Evolutionary conservation across 169 alveolate genomes (phyloP).

Genomic region (Eimeria acervulina): DNA sequence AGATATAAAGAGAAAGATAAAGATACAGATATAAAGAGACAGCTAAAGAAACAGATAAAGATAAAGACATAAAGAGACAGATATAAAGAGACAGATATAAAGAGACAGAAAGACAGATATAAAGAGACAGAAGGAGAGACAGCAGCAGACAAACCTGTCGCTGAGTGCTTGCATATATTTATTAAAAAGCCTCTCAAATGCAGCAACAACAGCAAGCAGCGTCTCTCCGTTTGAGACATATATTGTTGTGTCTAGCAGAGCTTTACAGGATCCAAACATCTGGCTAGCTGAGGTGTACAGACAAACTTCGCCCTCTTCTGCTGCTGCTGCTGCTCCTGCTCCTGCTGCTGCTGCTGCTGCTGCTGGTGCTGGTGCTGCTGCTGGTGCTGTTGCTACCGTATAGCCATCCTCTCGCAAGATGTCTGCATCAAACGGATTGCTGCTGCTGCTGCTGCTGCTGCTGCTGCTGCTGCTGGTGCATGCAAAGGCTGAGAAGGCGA

Average conservation of each 20-base stretch:
- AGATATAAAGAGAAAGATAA: too few relatives aligned
- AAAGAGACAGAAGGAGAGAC: too few relatives aligned
- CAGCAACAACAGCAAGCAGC: background rate
- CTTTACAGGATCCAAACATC: background rate
- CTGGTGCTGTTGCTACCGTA: slow-evolving; percentile 7
- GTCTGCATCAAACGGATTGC: background rate
- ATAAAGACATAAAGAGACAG: too few relatives aligned
- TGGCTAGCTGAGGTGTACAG: slow-evolving; percentile 43
- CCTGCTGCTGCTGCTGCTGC: slow-evolving; percentile 34
- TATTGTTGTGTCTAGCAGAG: background rate
- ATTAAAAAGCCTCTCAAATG: background rate
- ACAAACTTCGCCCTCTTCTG: slow-evolving; percentile 27
- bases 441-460: slow-evolving; percentile 6
- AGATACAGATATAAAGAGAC: too few relatives aligned
- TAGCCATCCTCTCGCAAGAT: background rate
- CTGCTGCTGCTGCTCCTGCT: slow-evolving; percentile 9
- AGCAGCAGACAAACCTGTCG: background rate
- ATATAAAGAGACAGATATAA: too few relatives aligned
- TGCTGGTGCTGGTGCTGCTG: slow-evolving; percentile 46
- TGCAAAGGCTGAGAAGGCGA: too few relatives aligned
- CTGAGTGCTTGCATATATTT: background rate
- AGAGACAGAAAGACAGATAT: too few relatives aligned
- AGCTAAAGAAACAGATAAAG: too few relatives aligned
- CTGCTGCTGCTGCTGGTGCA: background rate
- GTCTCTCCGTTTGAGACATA: background rate